A percentile compares a stretch with the other conserved stretches of the same genome.
phyloP scores from a whole-genome alignment of 1,284 basidiomycete species.

The Ustilago cynodontis region DNA sequence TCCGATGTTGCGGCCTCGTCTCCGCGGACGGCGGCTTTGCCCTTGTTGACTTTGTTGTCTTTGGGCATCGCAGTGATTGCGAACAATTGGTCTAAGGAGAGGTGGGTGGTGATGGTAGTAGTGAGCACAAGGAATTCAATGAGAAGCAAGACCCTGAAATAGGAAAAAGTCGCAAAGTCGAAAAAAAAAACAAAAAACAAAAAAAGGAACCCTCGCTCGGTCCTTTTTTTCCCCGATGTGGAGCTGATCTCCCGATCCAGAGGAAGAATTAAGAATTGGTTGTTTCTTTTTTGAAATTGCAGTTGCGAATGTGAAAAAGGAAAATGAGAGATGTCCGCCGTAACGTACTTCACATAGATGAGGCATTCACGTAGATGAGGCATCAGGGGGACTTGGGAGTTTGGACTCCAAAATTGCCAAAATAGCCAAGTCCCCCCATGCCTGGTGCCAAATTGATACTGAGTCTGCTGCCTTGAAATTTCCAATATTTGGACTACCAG shows the following conservation, averaged over 20 bases:
- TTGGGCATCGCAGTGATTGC: conserved; percentile 24
- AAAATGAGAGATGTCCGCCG: background rate
- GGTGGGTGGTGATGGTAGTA: background rate
- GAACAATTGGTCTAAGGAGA: background rate
- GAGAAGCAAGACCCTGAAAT: background rate
- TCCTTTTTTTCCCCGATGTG: background rate
- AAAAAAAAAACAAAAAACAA: background rate
- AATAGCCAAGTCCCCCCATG: too few relatives aligned
- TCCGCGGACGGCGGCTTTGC: conserved; percentile 21
- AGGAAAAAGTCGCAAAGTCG: background rate
- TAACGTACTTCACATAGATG: too few relatives aligned
- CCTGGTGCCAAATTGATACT: too few relatives aligned
- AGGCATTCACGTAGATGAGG: too few relatives aligned
- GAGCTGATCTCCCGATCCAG: background rate
- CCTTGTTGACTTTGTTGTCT: conserved; percentile 18
- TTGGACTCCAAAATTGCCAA: too few relatives aligned
- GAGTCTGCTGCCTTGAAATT: too few relatives aligned
- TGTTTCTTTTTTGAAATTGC: too few relatives aligned
- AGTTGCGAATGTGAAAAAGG: background rate
- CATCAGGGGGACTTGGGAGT: too few relatives aligned
- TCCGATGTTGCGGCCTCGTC: conserved; percentile 2
- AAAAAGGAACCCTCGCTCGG: background rate
- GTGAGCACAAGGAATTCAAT: background rate
- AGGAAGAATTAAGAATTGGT: too few relatives aligned
- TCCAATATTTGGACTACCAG: too few relatives aligned